phyloP scores from a whole-genome alignment of 164 flowering plant species.

The Magnolia officinalis region DNA sequence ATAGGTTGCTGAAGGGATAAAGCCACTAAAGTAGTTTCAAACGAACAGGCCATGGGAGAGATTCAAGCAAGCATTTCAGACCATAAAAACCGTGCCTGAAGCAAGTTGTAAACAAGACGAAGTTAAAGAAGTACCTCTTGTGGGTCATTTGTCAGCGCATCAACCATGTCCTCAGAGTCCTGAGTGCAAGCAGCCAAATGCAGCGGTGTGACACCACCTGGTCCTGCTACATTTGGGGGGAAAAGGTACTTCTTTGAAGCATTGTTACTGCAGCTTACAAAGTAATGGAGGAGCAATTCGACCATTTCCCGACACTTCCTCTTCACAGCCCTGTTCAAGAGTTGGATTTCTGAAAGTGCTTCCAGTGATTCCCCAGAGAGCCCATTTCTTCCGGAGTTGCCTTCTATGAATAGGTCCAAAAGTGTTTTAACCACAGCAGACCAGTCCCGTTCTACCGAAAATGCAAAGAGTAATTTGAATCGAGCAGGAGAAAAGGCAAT shows the following conservation, averaged over 20 bases:
- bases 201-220: slow-evolving; percentile 79
- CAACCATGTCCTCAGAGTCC: slow-evolving; percentile 56
- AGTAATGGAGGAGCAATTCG: slow-evolving; percentile 62
- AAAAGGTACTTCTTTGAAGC: slow-evolving; percentile 48
- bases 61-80: not conserved
- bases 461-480: slow-evolving; percentile 60
- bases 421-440: slow-evolving; percentile 60
- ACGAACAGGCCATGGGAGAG: not conserved
- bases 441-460: slow-evolving; percentile 70
- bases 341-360: slow-evolving; percentile 53
- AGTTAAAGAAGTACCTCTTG: slow-evolving; percentile 44
- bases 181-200: slow-evolving; percentile 79
- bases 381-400: slow-evolving; percentile 27
- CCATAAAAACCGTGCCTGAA: not conserved
- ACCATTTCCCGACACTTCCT: slow-evolving; percentile 62
- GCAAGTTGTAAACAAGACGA: not conserved
- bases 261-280: slow-evolving; percentile 18
- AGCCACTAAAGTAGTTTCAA: no score
- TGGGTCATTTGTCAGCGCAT: slow-evolving; percentile 77
- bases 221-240: slow-evolving; percentile 62
- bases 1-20: no score
- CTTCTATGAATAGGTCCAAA: slow-evolving; percentile 56
- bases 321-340: slow-evolving; percentile 75
- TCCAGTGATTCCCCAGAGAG: slow-evolving; percentile 39
- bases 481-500: slow-evolving; percentile 44